These are phyloP conservation scores for Aspergillus latus DNA, from an alignment of 2,329 filamentous ascomycete genomes.

Conservation along the genomic window DNA sequence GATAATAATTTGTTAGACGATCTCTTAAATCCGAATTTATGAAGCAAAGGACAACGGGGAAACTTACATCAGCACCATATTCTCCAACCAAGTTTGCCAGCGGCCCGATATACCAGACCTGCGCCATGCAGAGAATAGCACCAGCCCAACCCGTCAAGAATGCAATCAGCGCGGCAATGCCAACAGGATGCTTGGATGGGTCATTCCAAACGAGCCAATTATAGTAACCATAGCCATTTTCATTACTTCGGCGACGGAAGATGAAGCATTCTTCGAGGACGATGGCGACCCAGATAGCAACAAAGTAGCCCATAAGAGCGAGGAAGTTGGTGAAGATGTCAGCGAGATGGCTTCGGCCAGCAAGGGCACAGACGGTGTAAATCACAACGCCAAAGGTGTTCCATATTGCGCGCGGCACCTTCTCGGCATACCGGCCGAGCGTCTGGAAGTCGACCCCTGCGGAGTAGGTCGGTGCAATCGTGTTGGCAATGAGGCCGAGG, in stretches of 20 bases:
- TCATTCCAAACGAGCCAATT: slow-evolving; percentile 64
- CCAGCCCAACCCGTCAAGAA: slow-evolving; percentile 67
- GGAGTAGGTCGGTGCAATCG: slow-evolving; percentile 64
- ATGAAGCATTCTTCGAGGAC: slow-evolving; percentile 59
- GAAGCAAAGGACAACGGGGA: background rate
- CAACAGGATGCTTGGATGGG: slow-evolving; percentile 58
- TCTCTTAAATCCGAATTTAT: background rate
- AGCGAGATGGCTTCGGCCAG: slow-evolving; percentile 60
- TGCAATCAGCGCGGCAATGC: slow-evolving; percentile 60
- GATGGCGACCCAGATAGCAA: slow-evolving; percentile 64
- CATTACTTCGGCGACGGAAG: slow-evolving; percentile 49
- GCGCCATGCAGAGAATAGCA: slow-evolving; percentile 66
- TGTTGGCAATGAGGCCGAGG: slow-evolving; percentile 65
- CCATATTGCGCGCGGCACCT: slow-evolving; percentile 64
- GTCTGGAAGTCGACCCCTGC: slow-evolving; percentile 68
- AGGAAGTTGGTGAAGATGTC: slow-evolving; percentile 69
- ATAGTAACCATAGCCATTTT: slow-evolving; percentile 42
- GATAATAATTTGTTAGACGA: background rate
- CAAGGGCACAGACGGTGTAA: slow-evolving; percentile 64
- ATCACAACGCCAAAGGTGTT: slow-evolving; percentile 62
- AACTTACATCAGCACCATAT: slow-evolving; percentile 57
- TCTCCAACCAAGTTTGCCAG: slow-evolving; percentile 58
- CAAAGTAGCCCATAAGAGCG: slow-evolving; percentile 70
- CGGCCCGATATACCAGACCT: slow-evolving; percentile 68
- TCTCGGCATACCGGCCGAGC: slow-evolving; percentile 58